Percentiles rank a stretch among this genome's conserved stretches.
Conservation (phyloP, 2,329 filamentous ascomycete species). For the Colletotrichum viniferum region DNA sequence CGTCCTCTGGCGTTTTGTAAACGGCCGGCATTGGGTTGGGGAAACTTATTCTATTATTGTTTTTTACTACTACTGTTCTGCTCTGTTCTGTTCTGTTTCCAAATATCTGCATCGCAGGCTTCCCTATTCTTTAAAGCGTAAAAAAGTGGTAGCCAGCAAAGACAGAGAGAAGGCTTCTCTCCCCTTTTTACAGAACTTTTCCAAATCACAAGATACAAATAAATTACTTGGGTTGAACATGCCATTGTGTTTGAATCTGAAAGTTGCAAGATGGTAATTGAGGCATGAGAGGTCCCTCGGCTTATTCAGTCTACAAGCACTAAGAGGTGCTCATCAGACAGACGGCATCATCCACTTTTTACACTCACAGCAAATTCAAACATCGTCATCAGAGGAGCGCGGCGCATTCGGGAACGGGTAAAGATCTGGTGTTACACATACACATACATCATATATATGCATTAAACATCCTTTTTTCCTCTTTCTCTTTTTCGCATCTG, state of each 20-base stretch:
- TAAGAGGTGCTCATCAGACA: too few species aligned
- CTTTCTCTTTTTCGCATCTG: neutral
- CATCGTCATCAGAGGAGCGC: rapidly evolving
- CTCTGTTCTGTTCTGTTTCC: neutral
- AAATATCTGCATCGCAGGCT: slow-evolving; percentile 4
- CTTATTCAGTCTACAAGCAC: neutral
- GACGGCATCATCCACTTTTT: neutral
- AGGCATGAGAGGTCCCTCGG: neutral
- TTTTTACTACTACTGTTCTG: neutral
- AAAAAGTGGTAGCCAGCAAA: neutral
- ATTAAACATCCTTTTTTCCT: neutral
- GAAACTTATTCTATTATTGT: neutral
- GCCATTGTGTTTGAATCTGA: neutral
- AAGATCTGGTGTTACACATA: neutral
- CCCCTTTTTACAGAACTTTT: neutral
- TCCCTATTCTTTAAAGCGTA: neutral
- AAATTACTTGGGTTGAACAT: neutral
- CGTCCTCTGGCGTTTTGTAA: slow-evolving; percentile 18
- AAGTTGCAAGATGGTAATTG: neutral
- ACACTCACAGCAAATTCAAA: neutral
- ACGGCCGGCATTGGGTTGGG: slow-evolving; percentile 15
- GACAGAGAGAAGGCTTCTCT: neutral
- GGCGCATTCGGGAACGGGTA: neutral
- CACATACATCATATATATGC: neutral
- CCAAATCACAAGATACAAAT: neutral